Conservation (phyloP, 768 basidiomycete genomes). For the Agrocybe chaxingu region DNA sequence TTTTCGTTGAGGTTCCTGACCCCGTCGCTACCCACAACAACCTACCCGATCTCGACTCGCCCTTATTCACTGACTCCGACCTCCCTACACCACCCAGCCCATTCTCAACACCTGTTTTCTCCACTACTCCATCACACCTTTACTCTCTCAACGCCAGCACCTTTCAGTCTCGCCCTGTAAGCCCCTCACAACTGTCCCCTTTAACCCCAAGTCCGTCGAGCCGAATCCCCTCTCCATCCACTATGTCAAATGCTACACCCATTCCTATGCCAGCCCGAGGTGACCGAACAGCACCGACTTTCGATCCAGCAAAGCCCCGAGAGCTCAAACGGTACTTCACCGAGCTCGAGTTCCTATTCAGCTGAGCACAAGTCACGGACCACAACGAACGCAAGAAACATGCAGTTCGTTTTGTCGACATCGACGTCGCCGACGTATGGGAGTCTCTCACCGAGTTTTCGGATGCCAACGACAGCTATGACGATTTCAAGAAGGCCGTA, state of each 20-base stretch:
- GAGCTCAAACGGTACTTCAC: not conserved
- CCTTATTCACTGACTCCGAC: not conserved
- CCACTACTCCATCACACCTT: too few species aligned
- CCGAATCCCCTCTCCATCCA: not conserved
- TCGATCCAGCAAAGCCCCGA: not conserved
- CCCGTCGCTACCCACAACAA: slow-evolving; percentile 1
- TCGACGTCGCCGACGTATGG: not conserved
- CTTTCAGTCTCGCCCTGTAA: too few species aligned
- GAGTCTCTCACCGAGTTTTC: not conserved
- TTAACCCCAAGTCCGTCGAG: not conserved
- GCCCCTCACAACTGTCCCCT: not conserved
- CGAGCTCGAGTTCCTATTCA: not conserved
- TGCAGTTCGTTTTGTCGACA: not conserved
- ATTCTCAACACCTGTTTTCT: not conserved
- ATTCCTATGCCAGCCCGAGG: slow-evolving; percentile 11
- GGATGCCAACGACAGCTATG: not conserved
- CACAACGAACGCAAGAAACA: not conserved
- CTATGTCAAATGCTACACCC: not conserved
- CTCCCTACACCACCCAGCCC: not conserved
- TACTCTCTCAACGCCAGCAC: too few species aligned
- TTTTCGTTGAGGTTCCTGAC: slow-evolving; percentile 5
- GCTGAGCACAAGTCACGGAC: not conserved
- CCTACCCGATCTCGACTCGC: not conserved
- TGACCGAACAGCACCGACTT: not conserved
- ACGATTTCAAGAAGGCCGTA: slow-evolving; percentile 8